Evolutionary conservation across 768 basidiomycete species (phyloP).

Genomic region (Serendipita sp.): DNA sequence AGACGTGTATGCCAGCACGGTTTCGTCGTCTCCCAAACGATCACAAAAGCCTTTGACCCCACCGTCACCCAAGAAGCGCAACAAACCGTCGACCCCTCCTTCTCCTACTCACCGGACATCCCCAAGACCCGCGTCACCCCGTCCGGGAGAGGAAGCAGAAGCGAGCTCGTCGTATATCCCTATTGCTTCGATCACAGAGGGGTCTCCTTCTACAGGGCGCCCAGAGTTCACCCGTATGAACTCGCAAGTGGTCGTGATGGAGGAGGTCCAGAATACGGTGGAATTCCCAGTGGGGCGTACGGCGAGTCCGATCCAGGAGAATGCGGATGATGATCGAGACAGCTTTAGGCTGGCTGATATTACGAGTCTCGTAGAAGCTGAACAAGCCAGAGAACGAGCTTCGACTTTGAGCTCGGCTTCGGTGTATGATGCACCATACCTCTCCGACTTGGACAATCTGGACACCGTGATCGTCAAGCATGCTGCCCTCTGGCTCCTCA

Average conservation of each 20-base stretch:
- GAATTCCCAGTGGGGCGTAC: background rate
- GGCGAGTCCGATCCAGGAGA: conserved; percentile 1
- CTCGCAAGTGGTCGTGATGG: conserved; percentile 3
- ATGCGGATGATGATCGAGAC: conserved; percentile 35
- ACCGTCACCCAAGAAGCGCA: background rate
- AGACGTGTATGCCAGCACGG: conserved; percentile 26
- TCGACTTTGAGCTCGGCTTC: conserved; percentile 10
- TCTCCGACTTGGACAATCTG: conserved; percentile 69
- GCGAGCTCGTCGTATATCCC: background rate
- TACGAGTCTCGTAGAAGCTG: conserved; percentile 80
- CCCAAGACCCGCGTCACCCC: background rate
- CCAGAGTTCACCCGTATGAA: conserved; percentile 1
- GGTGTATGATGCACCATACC: conserved; percentile 38
- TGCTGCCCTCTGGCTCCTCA: conserved; percentile 67
- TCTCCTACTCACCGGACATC: background rate
- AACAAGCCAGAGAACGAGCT: conserved; percentile 38
- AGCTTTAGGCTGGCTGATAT: conserved; percentile 89
- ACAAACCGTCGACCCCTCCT: background rate
- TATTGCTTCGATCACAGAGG: background rate
- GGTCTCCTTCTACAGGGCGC: background rate
- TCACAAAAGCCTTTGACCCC: conserved; percentile 8
- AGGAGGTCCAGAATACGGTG: background rate
- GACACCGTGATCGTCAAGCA: conserved; percentile 89
- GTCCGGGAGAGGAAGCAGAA: background rate
- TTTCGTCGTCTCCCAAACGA: background rate